Conservation (phyloP, 2,329 filamentous ascomycete species). For the Monosporascus sp. region DNA sequence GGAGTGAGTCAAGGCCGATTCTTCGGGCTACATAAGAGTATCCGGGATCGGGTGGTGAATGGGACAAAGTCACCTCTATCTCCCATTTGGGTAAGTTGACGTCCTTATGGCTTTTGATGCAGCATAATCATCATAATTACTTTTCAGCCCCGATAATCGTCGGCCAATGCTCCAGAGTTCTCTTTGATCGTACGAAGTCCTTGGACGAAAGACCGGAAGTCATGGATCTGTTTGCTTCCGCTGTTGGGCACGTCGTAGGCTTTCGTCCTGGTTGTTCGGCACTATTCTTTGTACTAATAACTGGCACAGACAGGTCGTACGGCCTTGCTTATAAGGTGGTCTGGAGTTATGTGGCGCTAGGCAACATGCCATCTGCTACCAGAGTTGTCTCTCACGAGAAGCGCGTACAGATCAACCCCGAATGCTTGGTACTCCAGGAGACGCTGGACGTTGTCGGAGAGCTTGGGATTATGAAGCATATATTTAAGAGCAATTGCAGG, state of each 20-base stretch:
- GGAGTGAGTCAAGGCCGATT: too few species aligned
- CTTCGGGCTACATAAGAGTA: too few species aligned
- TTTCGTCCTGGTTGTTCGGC: too few species aligned
- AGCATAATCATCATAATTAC: not conserved
- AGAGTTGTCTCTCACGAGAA: not conserved
- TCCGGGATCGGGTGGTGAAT: too few species aligned
- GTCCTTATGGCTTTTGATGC: too few species aligned
- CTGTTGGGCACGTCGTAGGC: slow-evolving; percentile 23
- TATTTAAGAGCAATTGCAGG: slow-evolving; percentile 20
- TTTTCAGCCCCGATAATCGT: slow-evolving; percentile 27
- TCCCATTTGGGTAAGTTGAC: too few species aligned
- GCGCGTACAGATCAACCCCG: slow-evolving; percentile 19
- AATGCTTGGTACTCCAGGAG: slow-evolving; percentile 24
- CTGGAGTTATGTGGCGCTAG: not conserved
- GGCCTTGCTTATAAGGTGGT: not conserved
- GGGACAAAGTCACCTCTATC: too few species aligned
- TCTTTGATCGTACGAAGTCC: slow-evolving; percentile 29
- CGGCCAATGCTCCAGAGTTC: slow-evolving; percentile 30
- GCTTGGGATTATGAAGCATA: slow-evolving; percentile 25
- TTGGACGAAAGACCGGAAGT: slow-evolving; percentile 25
- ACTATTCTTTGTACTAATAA: too few species aligned
- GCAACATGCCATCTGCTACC: slow-evolving; percentile 6
- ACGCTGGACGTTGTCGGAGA: slow-evolving; percentile 28
- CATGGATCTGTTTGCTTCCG: slow-evolving; percentile 26
- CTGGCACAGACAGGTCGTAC: slow-evolving; percentile 5